phyloP scores from a whole-genome alignment of 176 grass and related monocot genomes.

The Cenchrus purpureus region DNA sequence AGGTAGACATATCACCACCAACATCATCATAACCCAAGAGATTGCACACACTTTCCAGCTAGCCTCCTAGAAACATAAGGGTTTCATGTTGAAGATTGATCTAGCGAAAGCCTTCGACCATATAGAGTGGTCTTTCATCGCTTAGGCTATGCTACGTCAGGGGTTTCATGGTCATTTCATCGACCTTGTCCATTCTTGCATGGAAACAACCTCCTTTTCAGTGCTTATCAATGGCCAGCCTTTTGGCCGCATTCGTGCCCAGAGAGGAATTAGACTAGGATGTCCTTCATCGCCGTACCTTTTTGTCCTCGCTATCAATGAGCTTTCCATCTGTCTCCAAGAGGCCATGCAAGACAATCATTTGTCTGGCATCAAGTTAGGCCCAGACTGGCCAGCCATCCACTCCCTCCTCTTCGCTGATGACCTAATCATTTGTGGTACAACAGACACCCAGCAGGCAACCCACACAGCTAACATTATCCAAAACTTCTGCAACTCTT shows the following conservation, averaged over 20 bases:
- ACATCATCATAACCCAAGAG: background rate
- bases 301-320: background rate
- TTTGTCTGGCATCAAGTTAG: accelerated
- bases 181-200: background rate
- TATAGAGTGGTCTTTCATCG: no score
- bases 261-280: no score
- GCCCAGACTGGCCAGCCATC: accelerated
- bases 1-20: background rate
- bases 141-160: background rate
- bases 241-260: background rate
- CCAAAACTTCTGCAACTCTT: no score
- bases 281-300: no score
- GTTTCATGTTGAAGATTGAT: no score
- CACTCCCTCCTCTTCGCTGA: background rate
- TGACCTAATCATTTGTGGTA: no score
- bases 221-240: background rate
- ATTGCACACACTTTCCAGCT: background rate
- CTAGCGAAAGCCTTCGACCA: no score
- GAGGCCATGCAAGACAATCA: background rate
- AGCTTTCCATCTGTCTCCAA: background rate
- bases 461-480: no score
- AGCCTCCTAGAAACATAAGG: background rate
- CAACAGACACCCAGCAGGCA: accelerated
- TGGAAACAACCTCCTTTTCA: background rate
- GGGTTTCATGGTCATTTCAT: no score